Evolutionary conservation across 129 eudicot genomes (phyloP), one percentile per base, ranked within the genome.

Genomic region (Arctium lappa): DNA sequence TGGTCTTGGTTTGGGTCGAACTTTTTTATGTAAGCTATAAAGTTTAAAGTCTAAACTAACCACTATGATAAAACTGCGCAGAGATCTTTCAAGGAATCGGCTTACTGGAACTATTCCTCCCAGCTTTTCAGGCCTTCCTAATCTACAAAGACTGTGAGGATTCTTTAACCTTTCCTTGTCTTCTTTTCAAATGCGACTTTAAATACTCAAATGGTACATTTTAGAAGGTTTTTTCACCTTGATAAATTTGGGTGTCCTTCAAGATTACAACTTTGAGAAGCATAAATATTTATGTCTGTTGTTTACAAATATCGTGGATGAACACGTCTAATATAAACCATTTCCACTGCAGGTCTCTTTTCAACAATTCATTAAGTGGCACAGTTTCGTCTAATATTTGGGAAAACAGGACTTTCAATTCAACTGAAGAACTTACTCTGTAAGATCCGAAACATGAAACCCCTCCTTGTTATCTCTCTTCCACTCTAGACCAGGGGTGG

Each of bases 321-420:
- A 76, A 77, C 53, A 79, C 16, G 69, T 79, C 77, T 11, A 33
- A 29, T 31, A 63, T 46, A 22, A 22, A 0, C 27, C 71, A 73
- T 72, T 78, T 65, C 38, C 56, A 48, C 75, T 88, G 88, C 96
- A 94, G 98, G 85, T 84, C 94, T 34, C 85, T 94, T 79, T 84
- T 82, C 80, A 92, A 92, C 84, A 94, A 94, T 81, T 89, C 86
- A 44, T 79, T 94, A 77, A 92, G 48, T 82, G 98, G 98, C 86
- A 80, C 97, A n/a, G 70, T 94, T 85, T 85, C 97, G 42, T 90
- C 97, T 72, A 73, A 46, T 33, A 89, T 94, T 78, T 94, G 98
- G 98, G 90, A 87, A 84, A 90, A 86, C 79, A 87, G 92, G 87
- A 91, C 82, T 65, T 77, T 89, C 27, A 90, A 86, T 81, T 78